Base-by-base conservation (phyloP, 2,329 filamentous ascomycete species). In the Fusarium brachygibbosum region DNA sequence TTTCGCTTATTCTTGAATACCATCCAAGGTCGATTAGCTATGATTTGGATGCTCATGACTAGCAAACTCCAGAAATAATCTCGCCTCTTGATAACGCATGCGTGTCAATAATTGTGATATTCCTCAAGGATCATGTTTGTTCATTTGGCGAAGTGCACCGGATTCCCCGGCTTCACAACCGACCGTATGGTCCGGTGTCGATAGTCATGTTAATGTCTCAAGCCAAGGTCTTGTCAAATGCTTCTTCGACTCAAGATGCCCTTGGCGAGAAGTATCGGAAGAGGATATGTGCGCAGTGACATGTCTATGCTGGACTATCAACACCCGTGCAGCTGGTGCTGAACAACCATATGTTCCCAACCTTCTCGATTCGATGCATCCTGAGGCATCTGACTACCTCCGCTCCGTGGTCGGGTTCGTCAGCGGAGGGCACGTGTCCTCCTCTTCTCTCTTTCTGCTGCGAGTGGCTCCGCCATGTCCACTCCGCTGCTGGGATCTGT, bases 151-250 rank as follows among this genome's bases (percentile, higher is more conserved):
- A 64, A 21, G 44, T 35, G 46, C 25, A 53, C 67, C 58, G 54
- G 51, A 41, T 28, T 32, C 41, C 40, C 37, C 16, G 41, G 17
- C 55, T 49, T 8, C 41, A 25, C 55, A 42, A 65, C 53, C 38
- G 44, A 45, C 45, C 13, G 21, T 25, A 19, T 51, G 59, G 59
- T 46, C 52, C 28, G 31, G 48, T 23, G 35, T 45, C 28, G 25
- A 8, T 60, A 41, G 34, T 23, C 23, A 35, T 58, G 23, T 55
- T 38, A 25, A 45, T 50, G 50, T 53, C 42, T 59, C 50, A 61
- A 32, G 67, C 67, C 68, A 68, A 70, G 58, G 54, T 35, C 68
- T 70, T 70, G 68, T 68, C 54, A 65, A 70, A 70, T 68, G 68
- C 68, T 70, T 70, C 68, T 68, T 70, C 63, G 6, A 53, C 44